Evolutionary conservation across 177 flowering plant genomes (phyloP).

Genomic region (Telopea speciosissima): DNA sequence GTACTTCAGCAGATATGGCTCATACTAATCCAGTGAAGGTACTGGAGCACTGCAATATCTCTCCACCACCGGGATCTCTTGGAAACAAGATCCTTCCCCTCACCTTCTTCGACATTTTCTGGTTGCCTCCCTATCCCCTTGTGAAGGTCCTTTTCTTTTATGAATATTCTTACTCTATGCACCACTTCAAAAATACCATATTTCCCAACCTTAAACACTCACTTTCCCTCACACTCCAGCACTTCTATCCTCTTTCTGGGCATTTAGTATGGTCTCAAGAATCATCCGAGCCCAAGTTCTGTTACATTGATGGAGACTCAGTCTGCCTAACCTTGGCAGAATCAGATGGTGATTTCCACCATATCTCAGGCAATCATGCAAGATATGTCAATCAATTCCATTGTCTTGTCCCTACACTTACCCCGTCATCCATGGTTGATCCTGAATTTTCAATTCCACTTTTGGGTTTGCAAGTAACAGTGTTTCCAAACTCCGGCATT

Average conservation of each 20-base stretch:
- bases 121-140: constrained; percentile 11
- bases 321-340: constrained; percentile 19
- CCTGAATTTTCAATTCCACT: not conserved
- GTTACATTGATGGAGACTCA: not conserved
- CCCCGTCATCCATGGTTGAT: not conserved
- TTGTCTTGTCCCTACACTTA: constrained; percentile 18
- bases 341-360: constrained; percentile 18
- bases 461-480: constrained; percentile 31
- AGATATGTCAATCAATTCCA: constrained; percentile 10
- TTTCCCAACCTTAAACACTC: constrained; percentile 28
- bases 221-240: constrained; percentile 28
- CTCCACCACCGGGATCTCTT: constrained; percentile 14
- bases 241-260: constrained; percentile 27
- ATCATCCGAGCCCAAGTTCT: constrained; percentile 10
- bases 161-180: constrained; percentile 2
- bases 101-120: constrained; percentile 26
- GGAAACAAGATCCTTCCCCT: constrained; percentile 22
- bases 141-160: constrained; percentile 27
- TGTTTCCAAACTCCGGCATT: constrained; percentile 35
- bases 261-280: constrained; percentile 9
- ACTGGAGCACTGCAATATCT: too few relatives aligned
- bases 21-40: too few relatives aligned
- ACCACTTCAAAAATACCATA: constrained; percentile 10
- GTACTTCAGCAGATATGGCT: too few relatives aligned
- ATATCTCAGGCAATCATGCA: constrained; percentile 10